phyloP scores from a whole-genome alignment of 2,329 filamentous ascomycete species.

The Passalora sequoiae region DNA sequence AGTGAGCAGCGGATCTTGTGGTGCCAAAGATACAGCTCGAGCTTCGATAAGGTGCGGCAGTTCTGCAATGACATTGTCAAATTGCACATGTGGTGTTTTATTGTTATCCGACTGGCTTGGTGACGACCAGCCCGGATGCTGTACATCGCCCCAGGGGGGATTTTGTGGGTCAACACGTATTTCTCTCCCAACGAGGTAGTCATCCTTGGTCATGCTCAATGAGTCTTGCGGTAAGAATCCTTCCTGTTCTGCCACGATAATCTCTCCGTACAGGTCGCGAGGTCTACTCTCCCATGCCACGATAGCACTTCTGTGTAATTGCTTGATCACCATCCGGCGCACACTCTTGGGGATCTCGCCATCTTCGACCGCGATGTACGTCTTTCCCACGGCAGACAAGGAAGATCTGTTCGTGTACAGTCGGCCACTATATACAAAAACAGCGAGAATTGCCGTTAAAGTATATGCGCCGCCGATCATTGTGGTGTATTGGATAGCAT shows the following conservation, averaged over 20 bases:
- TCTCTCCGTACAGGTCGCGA: slow-evolving; percentile 47
- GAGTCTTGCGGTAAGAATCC: slow-evolving; percentile 25
- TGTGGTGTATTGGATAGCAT: slow-evolving; percentile 73
- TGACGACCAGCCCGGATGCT: slow-evolving; percentile 84
- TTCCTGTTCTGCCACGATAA: slow-evolving; percentile 27
- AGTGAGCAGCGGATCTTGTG: slow-evolving; percentile 47
- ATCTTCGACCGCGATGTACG: slow-evolving; percentile 79
- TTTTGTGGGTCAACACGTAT: slow-evolving; percentile 40
- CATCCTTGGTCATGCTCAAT: slow-evolving; percentile 15
- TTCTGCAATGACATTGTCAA: slow-evolving; percentile 73
- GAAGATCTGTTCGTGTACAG: slow-evolving; percentile 80
- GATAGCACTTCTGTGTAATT: slow-evolving; percentile 69
- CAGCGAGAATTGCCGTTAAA: slow-evolving; percentile 62
- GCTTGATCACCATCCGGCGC: slow-evolving; percentile 66
- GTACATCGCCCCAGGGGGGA: slow-evolving; percentile 74
- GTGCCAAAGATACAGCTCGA: slow-evolving; percentile 81
- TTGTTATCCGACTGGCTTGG: slow-evolving; percentile 55
- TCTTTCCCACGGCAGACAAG: slow-evolving; percentile 76
- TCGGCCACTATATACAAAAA: slow-evolving; percentile 75
- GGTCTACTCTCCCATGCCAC: slow-evolving; percentile 75
- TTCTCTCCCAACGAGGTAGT: slow-evolving; percentile 28
- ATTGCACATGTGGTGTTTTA: slow-evolving; percentile 77
- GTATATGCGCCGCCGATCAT: slow-evolving; percentile 73
- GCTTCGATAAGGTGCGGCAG: slow-evolving; percentile 87
- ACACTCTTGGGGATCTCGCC: slow-evolving; percentile 74